phyloP scores from a whole-genome alignment of 352 stramenopile species.

The Aphanomyces astaci region DNA sequence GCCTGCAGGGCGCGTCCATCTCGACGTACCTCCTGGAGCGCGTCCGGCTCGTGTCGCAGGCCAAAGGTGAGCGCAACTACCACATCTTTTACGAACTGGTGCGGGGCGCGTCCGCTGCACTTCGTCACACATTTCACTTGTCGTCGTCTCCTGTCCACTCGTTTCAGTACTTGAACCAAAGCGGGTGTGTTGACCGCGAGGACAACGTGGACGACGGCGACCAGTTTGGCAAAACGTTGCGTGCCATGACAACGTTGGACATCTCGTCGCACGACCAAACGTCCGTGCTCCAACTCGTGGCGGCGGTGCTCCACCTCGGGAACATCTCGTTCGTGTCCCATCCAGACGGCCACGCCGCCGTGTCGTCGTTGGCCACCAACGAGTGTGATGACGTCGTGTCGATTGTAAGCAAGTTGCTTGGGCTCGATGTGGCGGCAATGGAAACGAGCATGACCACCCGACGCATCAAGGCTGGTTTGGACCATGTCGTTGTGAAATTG shows the following conservation, averaged over 20 bases:
- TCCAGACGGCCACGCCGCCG: slow-evolving; percentile 26
- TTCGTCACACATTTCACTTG: slow-evolving; percentile 44
- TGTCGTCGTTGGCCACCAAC: slow-evolving; percentile 35
- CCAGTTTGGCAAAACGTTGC: slow-evolving; percentile 60
- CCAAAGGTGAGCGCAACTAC: slow-evolving; percentile 94
- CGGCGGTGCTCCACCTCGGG: slow-evolving; percentile 78
- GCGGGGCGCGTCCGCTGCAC: slow-evolving; percentile 24
- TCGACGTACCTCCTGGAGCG: slow-evolving; percentile 95
- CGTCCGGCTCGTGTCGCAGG: slow-evolving; percentile 89
- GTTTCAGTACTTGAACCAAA: slow-evolving; percentile 84
- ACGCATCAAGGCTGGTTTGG: slow-evolving; percentile 69
- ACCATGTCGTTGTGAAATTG: slow-evolving; percentile 54
- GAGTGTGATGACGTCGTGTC: slow-evolving; percentile 30
- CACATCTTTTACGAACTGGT: slow-evolving; percentile 98
- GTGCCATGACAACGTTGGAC: slow-evolving; percentile 76
- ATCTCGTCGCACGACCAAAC: slow-evolving; percentile 66
- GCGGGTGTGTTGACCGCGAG: slow-evolving; percentile 52
- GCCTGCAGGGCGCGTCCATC: slow-evolving; percentile 73
- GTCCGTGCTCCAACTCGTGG: slow-evolving; percentile 71
- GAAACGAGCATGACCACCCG: slow-evolving; percentile 63
- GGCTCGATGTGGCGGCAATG: slow-evolving; percentile 52
- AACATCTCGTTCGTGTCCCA: slow-evolving; percentile 70
- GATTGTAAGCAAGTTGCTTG: slow-evolving; percentile 57
- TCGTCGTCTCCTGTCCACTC: slow-evolving; percentile 32
- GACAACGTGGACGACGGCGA: slow-evolving; percentile 75